These are phyloP conservation scores for Cladosporium sp. DNA, from an alignment of 2,329 filamentous ascomycete species.

Conservation along the genomic window DNA sequence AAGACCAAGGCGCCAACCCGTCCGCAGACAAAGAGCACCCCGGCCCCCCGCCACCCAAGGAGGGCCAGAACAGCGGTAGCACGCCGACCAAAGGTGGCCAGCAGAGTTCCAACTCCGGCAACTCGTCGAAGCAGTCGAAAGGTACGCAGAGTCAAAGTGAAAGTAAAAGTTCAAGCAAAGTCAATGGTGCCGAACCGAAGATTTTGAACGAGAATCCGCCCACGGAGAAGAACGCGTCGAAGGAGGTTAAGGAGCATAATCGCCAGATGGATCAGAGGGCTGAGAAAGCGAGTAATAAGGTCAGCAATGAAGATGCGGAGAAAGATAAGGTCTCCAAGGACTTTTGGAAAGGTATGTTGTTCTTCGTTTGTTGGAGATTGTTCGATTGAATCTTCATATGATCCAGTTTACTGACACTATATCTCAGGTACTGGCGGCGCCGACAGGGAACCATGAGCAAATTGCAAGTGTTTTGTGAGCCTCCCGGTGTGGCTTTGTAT, in stretches of 20 bases:
- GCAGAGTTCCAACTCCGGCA: constrained; percentile 2
- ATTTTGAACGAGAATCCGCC: constrained; percentile 37
- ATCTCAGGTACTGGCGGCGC: no score
- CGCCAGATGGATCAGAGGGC: constrained; percentile 38
- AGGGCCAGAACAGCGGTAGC: constrained; percentile 27
- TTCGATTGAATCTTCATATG: no score
- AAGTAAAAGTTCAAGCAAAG: no score
- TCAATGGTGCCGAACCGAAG: constrained; percentile 38
- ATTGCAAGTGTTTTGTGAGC: no score
- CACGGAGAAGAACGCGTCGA: constrained; percentile 23
- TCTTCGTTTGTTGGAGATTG: no score
- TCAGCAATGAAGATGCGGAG: constrained; percentile 32
- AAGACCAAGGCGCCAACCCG: constrained; percentile 37
- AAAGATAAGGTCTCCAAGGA: constrained; percentile 38
- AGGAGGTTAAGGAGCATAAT: constrained; percentile 41
- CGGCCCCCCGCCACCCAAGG: constrained; percentile 37
- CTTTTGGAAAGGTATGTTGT: constrained; percentile 33
- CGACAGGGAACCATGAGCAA: no score
- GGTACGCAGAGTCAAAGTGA: constrained; percentile 5
- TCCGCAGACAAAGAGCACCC: constrained; percentile 41
- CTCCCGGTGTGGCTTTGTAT: no score
- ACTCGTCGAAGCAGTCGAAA: constrained; percentile 15
- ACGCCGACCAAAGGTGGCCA: constrained; percentile 19
- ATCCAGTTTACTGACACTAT: no score
- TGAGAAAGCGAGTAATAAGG: constrained; percentile 38